phyloP scores from a whole-genome alignment of 208 protist species.

The Crithidia sp. region DNA sequence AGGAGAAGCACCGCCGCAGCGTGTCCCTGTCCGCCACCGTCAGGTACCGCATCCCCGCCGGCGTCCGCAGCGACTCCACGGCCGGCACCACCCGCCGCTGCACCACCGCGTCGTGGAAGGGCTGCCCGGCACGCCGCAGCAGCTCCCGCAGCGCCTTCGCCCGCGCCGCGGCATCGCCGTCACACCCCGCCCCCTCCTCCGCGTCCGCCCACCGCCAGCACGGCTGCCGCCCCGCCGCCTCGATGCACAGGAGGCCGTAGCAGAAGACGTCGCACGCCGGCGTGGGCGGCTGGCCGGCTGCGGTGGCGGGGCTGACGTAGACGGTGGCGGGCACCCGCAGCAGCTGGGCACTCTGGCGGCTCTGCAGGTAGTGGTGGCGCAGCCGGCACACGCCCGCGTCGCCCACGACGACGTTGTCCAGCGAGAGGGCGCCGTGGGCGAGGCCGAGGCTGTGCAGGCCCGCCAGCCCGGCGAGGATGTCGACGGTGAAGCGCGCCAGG shows the following conservation, averaged over 20 bases:
- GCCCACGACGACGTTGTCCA: conserved; percentile 66
- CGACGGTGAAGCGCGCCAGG: conserved; percentile 47
- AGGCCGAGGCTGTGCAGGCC: conserved; percentile 58
- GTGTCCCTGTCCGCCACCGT: not conserved
- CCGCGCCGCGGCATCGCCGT: not conserved
- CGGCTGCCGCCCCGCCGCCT: conserved; percentile 38
- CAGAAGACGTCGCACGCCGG: conserved; percentile 69
- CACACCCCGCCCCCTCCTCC: not conserved
- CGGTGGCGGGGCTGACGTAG: conserved; percentile 71
- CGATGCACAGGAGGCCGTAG: conserved; percentile 53
- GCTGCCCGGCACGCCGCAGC: not conserved
- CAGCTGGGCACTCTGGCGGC: conserved; percentile 5
- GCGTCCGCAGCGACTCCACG: not conserved
- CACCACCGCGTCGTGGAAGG: conserved; percentile 2
- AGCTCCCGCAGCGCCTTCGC: not conserved
- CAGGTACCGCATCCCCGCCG: not conserved
- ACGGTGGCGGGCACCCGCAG: conserved; percentile 31
- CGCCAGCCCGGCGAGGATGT: conserved; percentile 53
- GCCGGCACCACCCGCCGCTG: not conserved
- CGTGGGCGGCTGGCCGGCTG: conserved; percentile 42
- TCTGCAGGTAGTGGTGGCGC: conserved; percentile 49
- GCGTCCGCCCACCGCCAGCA: conserved; percentile 10
- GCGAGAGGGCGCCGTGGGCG: conserved; percentile 65
- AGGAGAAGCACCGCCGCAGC: conserved; percentile 3
- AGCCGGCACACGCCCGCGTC: conserved; percentile 70